Evolutionary conservation across 805 yeast genomes (phyloP), one percentile per base, ranked within the genome.

Genomic region (Debaryomyces prosopidis): DNA sequence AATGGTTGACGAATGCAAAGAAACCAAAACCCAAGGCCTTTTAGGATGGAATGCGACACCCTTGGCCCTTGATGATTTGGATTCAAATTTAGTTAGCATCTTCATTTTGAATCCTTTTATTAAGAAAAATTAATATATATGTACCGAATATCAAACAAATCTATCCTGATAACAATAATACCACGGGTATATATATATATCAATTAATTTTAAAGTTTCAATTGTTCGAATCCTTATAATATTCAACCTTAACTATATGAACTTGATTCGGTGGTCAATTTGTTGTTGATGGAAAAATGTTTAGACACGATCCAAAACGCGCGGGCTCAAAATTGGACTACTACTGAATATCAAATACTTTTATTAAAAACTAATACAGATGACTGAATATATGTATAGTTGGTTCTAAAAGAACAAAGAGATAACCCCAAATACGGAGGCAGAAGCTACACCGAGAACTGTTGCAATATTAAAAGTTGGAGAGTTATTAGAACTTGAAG

Each of bases 11-110:
- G 97, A 88, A 67, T 92, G 94, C 49, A 95, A 77, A 6, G 98
- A 90, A 28, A 91, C 98, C 57, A 94, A 77, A 48, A 90, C 89
- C 97, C 97, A 94, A 48, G 99, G 97, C 66, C 94, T 76, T 54
- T 84, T 84, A 43, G 98, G 97, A 70, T 95, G 97, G 72, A 94
- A 90, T 46, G 99, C 97, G 63, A 94, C 88, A 54, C 97, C 96
- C 71, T 94, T 90, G 49, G 98, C 96, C 79, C 98, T 80, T 48
- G 97, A 88, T 52, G 97, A 89, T 80, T 94, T 89, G 62, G 98
- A 91, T 74, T 95, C 97, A 69, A 92, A 92, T 84, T 88, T 65
- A 45, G 77, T 54, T 49, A 62, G 63, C 91, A 87, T 84, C 84
- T 87, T 87, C 95, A 87, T 87, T 66, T 73, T 80, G 75, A 52